A percentile compares a stretch with the other conserved stretches of the same genome.
These are phyloP conservation scores for Chamaecrista fasciculata DNA, from an alignment of 306 rosid species.

Conservation along the genomic window DNA sequence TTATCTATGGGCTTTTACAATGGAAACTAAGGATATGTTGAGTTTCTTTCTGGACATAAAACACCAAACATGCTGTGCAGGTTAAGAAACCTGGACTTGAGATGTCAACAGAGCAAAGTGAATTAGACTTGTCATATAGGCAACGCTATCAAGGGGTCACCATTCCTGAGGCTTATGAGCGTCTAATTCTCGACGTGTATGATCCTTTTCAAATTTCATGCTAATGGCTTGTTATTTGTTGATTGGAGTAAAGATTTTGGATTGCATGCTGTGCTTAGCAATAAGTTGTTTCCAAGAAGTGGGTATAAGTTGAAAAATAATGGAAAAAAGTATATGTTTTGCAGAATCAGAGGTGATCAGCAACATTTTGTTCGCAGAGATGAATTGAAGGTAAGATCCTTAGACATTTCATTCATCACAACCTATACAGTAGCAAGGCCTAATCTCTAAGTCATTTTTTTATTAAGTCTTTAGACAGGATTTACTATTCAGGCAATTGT, in stretches of 20 bases:
- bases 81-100: constrained; percentile 88
- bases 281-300: background rate
- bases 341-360: constrained; percentile 85
- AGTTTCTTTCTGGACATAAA: constrained; percentile 16
- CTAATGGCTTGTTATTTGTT: background rate
- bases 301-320: background rate
- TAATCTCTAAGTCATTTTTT: too few relatives aligned
- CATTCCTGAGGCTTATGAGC: constrained; percentile 86
- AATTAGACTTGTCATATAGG: constrained; percentile 73
- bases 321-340: constrained; percentile 14
- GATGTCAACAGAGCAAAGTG: constrained; percentile 77
- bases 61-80: constrained; percentile 41
- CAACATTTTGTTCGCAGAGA: constrained; percentile 89
- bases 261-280: background rate
- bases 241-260: background rate
- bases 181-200: constrained; percentile 86
- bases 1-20: background rate
- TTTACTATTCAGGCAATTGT: too few relatives aligned
- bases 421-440: background rate
- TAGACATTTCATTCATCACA: background rate
- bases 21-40: background rate
- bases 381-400: constrained; percentile 66
- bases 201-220: constrained; percentile 23
- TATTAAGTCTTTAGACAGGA: too few relatives aligned
- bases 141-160: constrained; percentile 75